phyloP scores from a whole-genome alignment of 108 stramenopile species.

The Cyclotella kingstonii region DNA sequence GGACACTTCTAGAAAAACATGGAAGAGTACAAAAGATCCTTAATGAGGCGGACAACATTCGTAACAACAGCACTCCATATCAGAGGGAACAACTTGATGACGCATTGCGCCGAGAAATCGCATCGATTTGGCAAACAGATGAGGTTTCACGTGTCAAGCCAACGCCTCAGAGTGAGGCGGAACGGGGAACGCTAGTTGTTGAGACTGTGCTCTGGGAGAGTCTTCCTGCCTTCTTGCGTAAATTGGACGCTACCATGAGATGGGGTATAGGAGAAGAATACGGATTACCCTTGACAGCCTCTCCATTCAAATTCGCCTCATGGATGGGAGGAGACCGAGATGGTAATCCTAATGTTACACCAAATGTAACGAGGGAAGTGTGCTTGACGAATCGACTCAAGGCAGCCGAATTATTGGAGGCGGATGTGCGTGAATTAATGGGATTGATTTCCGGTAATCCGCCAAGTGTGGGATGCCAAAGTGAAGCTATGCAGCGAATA shows the following conservation, averaged over 20 bases:
- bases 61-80: slow-evolving; percentile 45
- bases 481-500: slow-evolving; percentile 37
- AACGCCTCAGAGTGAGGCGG: slow-evolving; percentile 90
- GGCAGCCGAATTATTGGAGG: slow-evolving; percentile 74
- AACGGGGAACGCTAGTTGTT: slow-evolving; percentile 88
- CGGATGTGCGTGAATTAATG: slow-evolving; percentile 65
- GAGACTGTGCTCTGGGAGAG: slow-evolving; percentile 96
- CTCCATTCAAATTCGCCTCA: slow-evolving; percentile 88
- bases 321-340: slow-evolving; percentile 99
- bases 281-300: slow-evolving; percentile 75
- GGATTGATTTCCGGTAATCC: slow-evolving; percentile 56
- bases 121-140: slow-evolving; percentile 83
- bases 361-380: slow-evolving; percentile 87
- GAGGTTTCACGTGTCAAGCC: slow-evolving; percentile 91
- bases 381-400: slow-evolving; percentile 77
- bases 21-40: slow-evolving; percentile 65
- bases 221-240: slow-evolving; percentile 83
- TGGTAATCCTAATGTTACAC: slow-evolving; percentile 97
- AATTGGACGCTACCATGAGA: slow-evolving; percentile 81
- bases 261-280: slow-evolving; percentile 52
- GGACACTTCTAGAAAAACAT: slow-evolving; percentile 87
- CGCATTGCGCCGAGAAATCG: slow-evolving; percentile 70
- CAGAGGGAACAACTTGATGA: slow-evolving; percentile 55
- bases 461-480: slow-evolving; percentile 15
- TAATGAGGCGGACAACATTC: slow-evolving; percentile 62